Evolutionary conservation across 108 stramenopile species (phyloP).

Genomic region (Epipyxis sp.): DNA sequence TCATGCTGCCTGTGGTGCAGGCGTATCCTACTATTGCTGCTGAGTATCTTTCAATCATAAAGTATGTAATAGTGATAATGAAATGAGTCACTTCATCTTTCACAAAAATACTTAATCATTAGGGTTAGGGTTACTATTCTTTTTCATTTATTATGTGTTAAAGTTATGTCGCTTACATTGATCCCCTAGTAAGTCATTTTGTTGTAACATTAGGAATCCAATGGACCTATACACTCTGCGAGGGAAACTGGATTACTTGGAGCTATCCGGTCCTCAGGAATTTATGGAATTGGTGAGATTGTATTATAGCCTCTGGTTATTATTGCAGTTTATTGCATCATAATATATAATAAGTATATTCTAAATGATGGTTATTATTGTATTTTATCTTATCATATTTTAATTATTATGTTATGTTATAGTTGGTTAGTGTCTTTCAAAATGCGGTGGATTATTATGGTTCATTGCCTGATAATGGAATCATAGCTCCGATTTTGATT

Average conservation of each 20-base stretch:
- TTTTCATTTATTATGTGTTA: background rate
- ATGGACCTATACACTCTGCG: conserved; percentile 2
- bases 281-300: no score
- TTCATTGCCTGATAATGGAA: no score
- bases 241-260: background rate
- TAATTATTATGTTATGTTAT: no score
- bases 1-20: background rate
- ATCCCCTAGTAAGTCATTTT: no score
- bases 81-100: background rate
- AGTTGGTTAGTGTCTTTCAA: background rate
- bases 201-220: no score
- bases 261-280: background rate
- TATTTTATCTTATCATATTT: no score
- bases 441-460: background rate
- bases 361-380: no score
- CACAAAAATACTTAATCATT: background rate
- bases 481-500: no score
- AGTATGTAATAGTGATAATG: background rate
- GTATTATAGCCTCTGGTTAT: no score
- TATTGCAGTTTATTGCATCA: no score
- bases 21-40: background rate
- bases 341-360: no score
- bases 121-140: background rate
- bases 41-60: background rate
- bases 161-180: background rate